Evolutionary conservation across 2,329 filamentous ascomycete species (phyloP), one percentile per base, ranked within the genome.

Genomic region (Penicillium sp.): DNA sequence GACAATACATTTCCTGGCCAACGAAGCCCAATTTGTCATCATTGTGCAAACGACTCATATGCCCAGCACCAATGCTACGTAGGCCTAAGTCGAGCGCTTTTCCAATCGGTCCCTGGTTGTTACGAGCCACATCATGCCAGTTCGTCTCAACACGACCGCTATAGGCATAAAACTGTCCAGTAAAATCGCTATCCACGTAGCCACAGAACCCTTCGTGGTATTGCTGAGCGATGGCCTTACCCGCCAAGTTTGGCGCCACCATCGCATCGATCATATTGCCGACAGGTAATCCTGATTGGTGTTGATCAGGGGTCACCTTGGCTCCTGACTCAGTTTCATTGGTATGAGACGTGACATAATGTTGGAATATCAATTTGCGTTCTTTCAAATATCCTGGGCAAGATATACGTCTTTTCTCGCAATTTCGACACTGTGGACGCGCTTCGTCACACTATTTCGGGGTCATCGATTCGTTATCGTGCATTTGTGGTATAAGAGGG

Each of bases 1-100:
- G 51, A n/a, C 56, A 55, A 36, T 66, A 66, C 29, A 63, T 54
- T 36, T 62, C 52, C 3, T 55, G 61, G 29, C 61, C 63, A 4
- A 31, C 29, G 9, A 54, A 19, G 3, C 62, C 52, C 19, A 51
- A 48, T n/a, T 50, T 31, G 14, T 51, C 24, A 42, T 66, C 52
- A 4, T 52, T 44, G n/a, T 59, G 53, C 28, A 29, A 52, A 24
- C 43, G 44, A 26, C 61, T 59, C 19, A 65, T 18, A 18, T 60
- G 61, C 47, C 58, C 54, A 3, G 39, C 48, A n/a, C 53, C 63
- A 4, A 66, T 46, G 18, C 54, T 48, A 24, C 54, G 59, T 19
- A 64, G 34, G 2, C 33, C 52, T 50, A 39, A 56, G 29, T 51
- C 48, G 18, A 66, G 37, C 3, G 58, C 26, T 8, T 31, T 45